phyloP scores from a whole-genome alignment of 2,329 filamentous ascomycete genomes.

The Mollisiaceae sp. region DNA sequence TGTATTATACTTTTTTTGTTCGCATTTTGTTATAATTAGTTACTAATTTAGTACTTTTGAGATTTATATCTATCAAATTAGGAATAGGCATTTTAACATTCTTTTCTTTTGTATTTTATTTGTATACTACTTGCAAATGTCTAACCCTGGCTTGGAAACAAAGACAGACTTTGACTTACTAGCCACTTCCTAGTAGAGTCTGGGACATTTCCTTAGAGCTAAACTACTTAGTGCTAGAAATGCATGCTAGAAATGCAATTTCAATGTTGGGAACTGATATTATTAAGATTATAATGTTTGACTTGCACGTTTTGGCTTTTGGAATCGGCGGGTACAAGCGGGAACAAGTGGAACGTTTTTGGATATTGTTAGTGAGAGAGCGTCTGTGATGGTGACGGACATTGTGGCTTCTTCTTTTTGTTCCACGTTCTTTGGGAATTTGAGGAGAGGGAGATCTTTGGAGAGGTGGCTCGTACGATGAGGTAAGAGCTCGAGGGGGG shows the following conservation, averaged over 20 bases:
- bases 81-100: no score
- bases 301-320: background rate
- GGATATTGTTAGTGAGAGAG: background rate
- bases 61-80: no score
- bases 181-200: background rate
- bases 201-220: background rate
- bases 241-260: no score
- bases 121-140: background rate
- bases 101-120: background rate
- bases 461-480: no score
- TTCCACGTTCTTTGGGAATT: background rate
- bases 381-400: background rate
- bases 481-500: no score
- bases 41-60: no score
- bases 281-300: no score
- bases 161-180: background rate
- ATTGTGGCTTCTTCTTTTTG: background rate
- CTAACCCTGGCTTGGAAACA: background rate
- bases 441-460: no score
- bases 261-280: no score
- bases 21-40: no score
- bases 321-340: background rate
- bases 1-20: background rate
- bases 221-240: no score
- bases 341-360: background rate